Base-by-base conservation (phyloP, 2,329 filamentous ascomycete species). In the Cordyceps cateniannulata region DNA sequence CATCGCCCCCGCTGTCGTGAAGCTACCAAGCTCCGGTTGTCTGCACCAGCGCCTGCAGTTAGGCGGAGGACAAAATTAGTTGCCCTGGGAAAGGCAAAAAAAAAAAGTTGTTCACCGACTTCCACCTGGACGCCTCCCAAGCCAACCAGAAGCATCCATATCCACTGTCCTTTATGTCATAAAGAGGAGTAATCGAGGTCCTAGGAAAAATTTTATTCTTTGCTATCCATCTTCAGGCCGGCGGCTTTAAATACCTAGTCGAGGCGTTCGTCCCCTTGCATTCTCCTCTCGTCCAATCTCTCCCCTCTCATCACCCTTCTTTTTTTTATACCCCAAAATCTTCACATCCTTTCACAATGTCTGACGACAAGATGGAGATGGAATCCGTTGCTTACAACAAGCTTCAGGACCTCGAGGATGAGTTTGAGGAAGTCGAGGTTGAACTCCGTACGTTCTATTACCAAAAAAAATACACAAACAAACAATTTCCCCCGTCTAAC, bases 351-450 rank as follows among this genome's bases (percentile, higher is more conserved):
- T 22, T 16, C 48, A 60, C 9, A 24, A 59, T 62, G 55, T 49
- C 61, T 29, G 61, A 60, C 54, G 56, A 58, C 40, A 54, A 59
- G 54, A 71, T 72, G 62, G 71, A 75, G 27, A 77, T 76, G 62
- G n/a, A n/a, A n/a, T 66, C 75, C 62, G 76, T 88, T 63, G 83
- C 81, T 62, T 93, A 91, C 75, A 88, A 91, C 75, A 85, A 93
- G 72, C 85, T 98, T 65, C 83, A 85, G 62, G 83, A 88, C 61
- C 81, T 97, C 65, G 91, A 96, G 79, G 82, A 86, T 67, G 88
- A 96, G 65, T 96, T 96, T 69, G 87, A 93, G 63, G 85, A 93
- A 68, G 86, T 86, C 40, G 92, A 97, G 76, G 81, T 87, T 40
- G 88, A 96, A 72, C 87, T 95, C 69, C 82, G 92, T 96, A 81